phyloP scores from a whole-genome alignment of 2,329 filamentous ascomycete genomes.

The Coniochaeta prunicola region DNA sequence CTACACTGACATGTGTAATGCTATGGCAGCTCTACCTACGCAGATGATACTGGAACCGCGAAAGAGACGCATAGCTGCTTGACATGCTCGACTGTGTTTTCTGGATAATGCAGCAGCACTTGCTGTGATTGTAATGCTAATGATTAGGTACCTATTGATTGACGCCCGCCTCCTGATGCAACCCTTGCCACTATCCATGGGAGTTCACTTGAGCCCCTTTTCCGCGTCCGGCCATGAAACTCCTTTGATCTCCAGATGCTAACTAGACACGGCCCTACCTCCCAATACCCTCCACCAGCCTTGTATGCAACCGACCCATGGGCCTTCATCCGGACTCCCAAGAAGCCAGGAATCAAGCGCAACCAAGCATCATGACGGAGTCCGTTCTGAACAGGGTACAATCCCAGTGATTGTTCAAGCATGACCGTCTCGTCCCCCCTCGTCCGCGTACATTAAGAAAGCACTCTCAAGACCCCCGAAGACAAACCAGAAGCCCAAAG shows the following conservation, averaged over 20 bases:
- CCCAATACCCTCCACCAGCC: neutral
- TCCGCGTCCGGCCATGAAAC: neutral
- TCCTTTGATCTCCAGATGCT: neutral
- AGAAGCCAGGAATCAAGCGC: neutral
- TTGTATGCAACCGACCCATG: neutral
- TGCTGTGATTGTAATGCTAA: neutral
- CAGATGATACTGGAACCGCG: no score
- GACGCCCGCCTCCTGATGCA: conserved; percentile 1
- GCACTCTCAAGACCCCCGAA: neutral
- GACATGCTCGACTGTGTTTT: no score
- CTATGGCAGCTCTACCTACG: no score
- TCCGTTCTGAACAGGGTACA: no score
- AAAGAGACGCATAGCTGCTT: no score
- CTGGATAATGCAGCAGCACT: no score
- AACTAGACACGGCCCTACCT: neutral
- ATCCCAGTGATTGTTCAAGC: no score
- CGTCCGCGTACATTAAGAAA: neutral
- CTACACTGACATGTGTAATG: no score
- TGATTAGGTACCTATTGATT: neutral
- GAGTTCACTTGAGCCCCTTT: neutral
- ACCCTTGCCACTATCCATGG: neutral
- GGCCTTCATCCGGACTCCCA: neutral
- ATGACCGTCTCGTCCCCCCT: no score
- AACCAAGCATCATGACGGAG: no score
- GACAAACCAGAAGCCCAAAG: neutral